Base-by-base conservation (phyloP, 1,139 yeast species). In the Yamadazyma mexicana region DNA sequence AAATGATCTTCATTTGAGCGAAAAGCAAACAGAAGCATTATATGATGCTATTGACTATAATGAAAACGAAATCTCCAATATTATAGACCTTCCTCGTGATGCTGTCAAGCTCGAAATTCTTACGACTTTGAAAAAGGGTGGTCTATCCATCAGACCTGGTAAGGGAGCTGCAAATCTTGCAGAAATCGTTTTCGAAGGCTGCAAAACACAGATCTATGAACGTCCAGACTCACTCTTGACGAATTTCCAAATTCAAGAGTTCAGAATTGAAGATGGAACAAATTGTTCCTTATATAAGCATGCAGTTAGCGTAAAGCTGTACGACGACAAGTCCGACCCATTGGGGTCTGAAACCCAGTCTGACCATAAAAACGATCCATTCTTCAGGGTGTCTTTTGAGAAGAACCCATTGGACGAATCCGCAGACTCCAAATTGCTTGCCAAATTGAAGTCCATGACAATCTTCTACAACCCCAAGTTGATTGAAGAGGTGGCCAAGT, bases 41-140 rank as follows among this genome's bases (percentile, higher is more conserved):
- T 91, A 88, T 56, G 96, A 88, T 46, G 95, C 97, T 0, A 92
- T 94, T 48, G 99, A 91, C 46, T 91, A 85, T 64, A 87, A 89
- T 52, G 96, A 89, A 46, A 68, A 77, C 22, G 74, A 76, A 0
- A 54, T 78, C 0, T 48, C 70, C 0, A 77, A 77, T 12, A 64
- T 82, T 0, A 66, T 83, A 10, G 85, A 84, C 47, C 56, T 86
- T 2, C 96, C 97, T 0, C 75, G 80, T 38, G 94, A 89, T 45
- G 72, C 89, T 30, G 79, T 85, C 3, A 79, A 77, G 17, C 52
- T 86, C 45, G 86, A 85, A 46, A 58, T 91, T 2, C 73, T 78
- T 23, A 82, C 95, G 17, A 69, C 83, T 8, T 75, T 92, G 49
- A 74, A 81, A 34, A 79, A 78, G 40, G 98, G 98, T 18, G 89